A percentile compares a stretch with the other conserved stretches of the same genome.
Conservation (phyloP, 2,329 filamentous ascomycete species). For the Xylaria sp. region DNA sequence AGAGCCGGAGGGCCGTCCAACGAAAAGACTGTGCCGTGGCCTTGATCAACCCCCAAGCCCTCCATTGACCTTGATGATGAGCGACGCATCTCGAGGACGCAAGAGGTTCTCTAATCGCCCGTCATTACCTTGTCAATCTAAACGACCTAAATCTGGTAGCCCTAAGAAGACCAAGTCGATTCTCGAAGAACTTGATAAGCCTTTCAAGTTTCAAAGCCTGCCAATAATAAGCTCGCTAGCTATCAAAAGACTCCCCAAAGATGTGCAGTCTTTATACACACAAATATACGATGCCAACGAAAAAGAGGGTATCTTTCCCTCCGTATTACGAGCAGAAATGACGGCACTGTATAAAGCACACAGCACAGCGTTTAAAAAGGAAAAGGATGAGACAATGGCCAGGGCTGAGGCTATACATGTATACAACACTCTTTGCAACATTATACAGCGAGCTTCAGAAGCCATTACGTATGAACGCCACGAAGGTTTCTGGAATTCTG, state of each 20-base stretch:
- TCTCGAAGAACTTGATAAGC: slow-evolving; percentile 50
- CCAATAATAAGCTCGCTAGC: too few species aligned
- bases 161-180: slow-evolving; percentile 55
- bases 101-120: slow-evolving; percentile 5
- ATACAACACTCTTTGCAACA: slow-evolving; percentile 3
- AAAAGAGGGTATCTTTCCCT: background rate
- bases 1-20: too few species aligned
- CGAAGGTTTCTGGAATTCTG: slow-evolving; percentile 9
- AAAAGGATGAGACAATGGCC: slow-evolving; percentile 2
- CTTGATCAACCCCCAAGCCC: slow-evolving; percentile 12
- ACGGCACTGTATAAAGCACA: background rate
- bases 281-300: too few species aligned
- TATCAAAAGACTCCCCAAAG: too few species aligned
- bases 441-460: slow-evolving; percentile 8
- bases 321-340: slow-evolving; percentile 4
- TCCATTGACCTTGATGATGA: slow-evolving; percentile 6
- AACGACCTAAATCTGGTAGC: slow-evolving; percentile 7
- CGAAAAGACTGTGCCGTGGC: slow-evolving; percentile 1
- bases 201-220: too few species aligned
- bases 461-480: slow-evolving; percentile 9
- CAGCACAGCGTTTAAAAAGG: slow-evolving; percentile 3
- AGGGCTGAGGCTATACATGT: background rate
- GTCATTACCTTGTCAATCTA: background rate
- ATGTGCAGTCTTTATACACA: too few species aligned
- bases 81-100: background rate